Conservation (phyloP, 768 basidiomycete species). For the Terana coerulea region DNA sequence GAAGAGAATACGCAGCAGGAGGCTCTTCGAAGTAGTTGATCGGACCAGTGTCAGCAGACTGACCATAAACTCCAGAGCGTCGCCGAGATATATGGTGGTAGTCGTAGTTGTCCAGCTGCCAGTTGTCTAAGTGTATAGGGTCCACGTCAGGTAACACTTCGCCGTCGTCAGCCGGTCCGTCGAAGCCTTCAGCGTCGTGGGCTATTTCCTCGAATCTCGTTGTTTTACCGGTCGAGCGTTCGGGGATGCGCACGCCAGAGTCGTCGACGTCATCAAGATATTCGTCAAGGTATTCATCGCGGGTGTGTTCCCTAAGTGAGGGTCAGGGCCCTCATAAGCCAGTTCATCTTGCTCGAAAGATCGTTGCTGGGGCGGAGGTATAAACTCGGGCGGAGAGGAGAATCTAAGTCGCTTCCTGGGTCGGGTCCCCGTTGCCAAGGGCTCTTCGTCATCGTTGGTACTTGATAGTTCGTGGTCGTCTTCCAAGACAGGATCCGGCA, state of each 20-base stretch:
- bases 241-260: conserved; percentile 17
- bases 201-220: conserved; percentile 14
- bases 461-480: too few relatives aligned
- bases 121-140: conserved; percentile 11
- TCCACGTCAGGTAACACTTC: conserved; percentile 22
- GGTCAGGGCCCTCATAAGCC: background rate
- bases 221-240: background rate
- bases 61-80: too few relatives aligned
- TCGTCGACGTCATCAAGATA: conserved; percentile 12
- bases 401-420: background rate
- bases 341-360: background rate
- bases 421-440: background rate
- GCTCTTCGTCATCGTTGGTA: background rate
- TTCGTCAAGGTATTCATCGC: too few relatives aligned
- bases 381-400: background rate
- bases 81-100: background rate
- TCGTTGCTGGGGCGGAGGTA: background rate
- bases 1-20: background rate
- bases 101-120: background rate
- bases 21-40: background rate
- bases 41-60: background rate
- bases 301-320: too few relatives aligned
- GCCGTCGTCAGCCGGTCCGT: conserved; percentile 15
- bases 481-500: conserved; percentile 8
- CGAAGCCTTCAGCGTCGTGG: conserved; percentile 19